Conservation (phyloP, 2,329 filamentous ascomycete genomes). For the Fusarium sp. region DNA sequence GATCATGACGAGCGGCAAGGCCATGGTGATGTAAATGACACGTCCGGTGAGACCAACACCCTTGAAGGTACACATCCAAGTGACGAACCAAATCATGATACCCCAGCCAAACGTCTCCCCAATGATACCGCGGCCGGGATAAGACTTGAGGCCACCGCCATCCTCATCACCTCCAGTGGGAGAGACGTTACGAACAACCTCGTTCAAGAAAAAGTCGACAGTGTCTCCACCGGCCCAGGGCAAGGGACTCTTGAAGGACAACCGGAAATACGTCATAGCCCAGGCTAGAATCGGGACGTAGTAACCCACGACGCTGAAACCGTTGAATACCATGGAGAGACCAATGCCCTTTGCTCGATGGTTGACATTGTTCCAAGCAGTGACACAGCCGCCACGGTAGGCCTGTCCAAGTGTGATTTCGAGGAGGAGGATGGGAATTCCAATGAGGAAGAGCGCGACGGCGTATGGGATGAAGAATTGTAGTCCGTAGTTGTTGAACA, state of each 20-base stretch:
- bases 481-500: slow-evolving; percentile 68
- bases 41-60: slow-evolving; percentile 66
- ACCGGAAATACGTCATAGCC: slow-evolving; percentile 68
- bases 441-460: slow-evolving; percentile 54
- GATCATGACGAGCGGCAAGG: slow-evolving; percentile 64
- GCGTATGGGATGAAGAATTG: slow-evolving; percentile 69
- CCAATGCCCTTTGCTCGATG: slow-evolving; percentile 63
- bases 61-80: slow-evolving; percentile 69
- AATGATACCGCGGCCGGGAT: slow-evolving; percentile 57
- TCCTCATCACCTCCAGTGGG: neutral
- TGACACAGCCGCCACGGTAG: slow-evolving; percentile 63
- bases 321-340: slow-evolving; percentile 61
- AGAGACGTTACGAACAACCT: slow-evolving; percentile 52
- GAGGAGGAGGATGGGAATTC: slow-evolving; percentile 65
- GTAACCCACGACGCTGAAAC: slow-evolving; percentile 64
- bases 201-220: slow-evolving; percentile 25
- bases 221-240: slow-evolving; percentile 59
- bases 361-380: slow-evolving; percentile 64
- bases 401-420: slow-evolving; percentile 76
- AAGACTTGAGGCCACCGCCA: slow-evolving; percentile 41
- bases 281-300: slow-evolving; percentile 66
- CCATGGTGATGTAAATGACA: slow-evolving; percentile 69
- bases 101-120: slow-evolving; percentile 67
- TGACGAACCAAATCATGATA: slow-evolving; percentile 66
- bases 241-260: slow-evolving; percentile 63